Base-by-base conservation (phyloP, 2,329 filamentous ascomycete genomes). In the Botryotinia globosa region DNA sequence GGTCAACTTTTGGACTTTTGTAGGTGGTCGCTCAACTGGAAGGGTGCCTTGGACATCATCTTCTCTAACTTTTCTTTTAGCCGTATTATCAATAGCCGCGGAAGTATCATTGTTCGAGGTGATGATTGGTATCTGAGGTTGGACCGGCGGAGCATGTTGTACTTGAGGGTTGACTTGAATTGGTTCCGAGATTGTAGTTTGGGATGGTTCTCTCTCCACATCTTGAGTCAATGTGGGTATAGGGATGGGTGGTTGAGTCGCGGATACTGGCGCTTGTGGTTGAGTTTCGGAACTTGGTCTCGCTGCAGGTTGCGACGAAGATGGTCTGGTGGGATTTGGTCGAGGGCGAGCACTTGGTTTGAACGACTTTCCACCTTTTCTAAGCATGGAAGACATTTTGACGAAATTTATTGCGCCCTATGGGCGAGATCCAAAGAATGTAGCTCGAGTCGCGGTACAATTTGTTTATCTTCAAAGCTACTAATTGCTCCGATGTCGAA, bases 341-440 rank as follows among this genome's bases (percentile, higher is more conserved):
- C 90, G 87, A 76, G 85, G 81, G 45, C 87, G 88, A 76, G 88
- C 87, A 83, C 92, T 93, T 62, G 91, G 91, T 80, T 92, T 76
- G 83, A 94, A 93, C 4, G 69, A 69, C 66, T 78, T 79, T 37
- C 34, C 68, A 42, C 71, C 71, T 63, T 72, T 72, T 22, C 66
- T 72, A 14, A 72, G 34, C 71, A 72, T 72, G 34, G 71, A 72
- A 69, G 65, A 69, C 71, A 72, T 72, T 68, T 70, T 69, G 72
- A 59, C 61, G 20, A 58, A 42, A 39, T 29, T 71, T 61, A 59
- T 65, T 34, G n/a, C 42, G 32, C 48, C 37, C 69, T 51, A 72
- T 45, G 29, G 61, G 56, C 59, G 65, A 73, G 59, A 59, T 72
- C 70, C 61, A 68, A 48, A 72, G 72, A 48, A 62, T 69, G 44